Evolutionary conservation across 108 stramenopile species (phyloP).

Genomic region (Conticribra guillardii): DNA sequence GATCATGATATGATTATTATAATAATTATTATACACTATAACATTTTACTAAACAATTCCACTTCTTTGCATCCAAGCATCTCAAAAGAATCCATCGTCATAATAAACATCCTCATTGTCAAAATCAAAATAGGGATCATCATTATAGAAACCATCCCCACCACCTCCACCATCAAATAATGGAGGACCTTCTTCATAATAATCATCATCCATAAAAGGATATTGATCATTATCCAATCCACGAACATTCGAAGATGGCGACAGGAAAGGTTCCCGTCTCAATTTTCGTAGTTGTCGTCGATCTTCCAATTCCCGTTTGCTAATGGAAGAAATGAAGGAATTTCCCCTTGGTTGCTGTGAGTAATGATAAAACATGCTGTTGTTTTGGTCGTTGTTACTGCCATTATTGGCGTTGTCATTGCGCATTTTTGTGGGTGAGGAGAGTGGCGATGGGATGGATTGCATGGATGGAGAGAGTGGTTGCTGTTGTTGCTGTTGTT

Average conservation of each 20-base stretch:
- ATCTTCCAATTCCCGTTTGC: constrained; percentile 24
- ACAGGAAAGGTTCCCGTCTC: background rate
- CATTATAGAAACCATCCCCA: no score
- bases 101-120: no score
- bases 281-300: background rate
- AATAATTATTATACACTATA: no score
- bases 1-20: no score
- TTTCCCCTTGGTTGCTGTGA: constrained; percentile 12
- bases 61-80: no score
- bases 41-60: no score
- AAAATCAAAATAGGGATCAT: no score
- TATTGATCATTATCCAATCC: no score
- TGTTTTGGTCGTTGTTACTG: background rate
- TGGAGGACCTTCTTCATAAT: no score
- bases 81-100: no score
- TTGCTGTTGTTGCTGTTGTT: background rate
- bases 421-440: background rate
- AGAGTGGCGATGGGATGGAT: background rate
- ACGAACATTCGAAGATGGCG: constrained; percentile 2
- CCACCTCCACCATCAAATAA: no score
- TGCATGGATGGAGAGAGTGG: background rate
- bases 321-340: constrained; percentile 20
- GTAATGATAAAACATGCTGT: background rate
- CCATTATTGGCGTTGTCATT: constrained; percentile 15
- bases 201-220: no score